Evolutionary conservation across 2,329 filamentous ascomycete genomes (phyloP).

Genomic region (Lecanicillium sp.): DNA sequence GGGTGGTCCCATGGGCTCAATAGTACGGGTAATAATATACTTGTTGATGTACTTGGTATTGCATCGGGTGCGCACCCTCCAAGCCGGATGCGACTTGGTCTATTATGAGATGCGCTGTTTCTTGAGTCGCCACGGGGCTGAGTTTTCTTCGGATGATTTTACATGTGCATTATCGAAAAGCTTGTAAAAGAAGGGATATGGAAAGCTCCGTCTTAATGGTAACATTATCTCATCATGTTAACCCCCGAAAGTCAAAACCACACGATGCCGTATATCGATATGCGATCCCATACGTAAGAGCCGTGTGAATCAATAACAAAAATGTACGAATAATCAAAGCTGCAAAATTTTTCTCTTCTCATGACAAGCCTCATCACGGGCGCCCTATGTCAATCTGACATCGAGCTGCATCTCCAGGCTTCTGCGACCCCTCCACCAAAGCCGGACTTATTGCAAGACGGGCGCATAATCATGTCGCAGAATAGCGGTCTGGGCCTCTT

Average conservation of each 20-base stretch:
- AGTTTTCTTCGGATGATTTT: not conserved
- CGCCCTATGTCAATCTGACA: constrained; percentile 7
- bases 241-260: not conserved
- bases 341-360: not conserved
- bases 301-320: not conserved
- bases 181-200: no score
- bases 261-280: not conserved
- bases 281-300: constrained; percentile 4
- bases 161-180: no score
- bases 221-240: not conserved
- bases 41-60: no score
- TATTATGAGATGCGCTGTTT: constrained; percentile 11
- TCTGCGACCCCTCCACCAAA: not conserved
- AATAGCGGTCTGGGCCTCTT: constrained; percentile 9
- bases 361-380: not conserved
- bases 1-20: not conserved
- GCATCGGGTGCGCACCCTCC: no score
- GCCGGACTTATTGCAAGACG: not conserved
- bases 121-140: not conserved
- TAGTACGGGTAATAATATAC: not conserved
- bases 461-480: constrained; percentile 7
- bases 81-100: no score
- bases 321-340: not conserved
- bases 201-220: no score
- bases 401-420: constrained; percentile 4